phyloP scores from a whole-genome alignment of 768 basidiomycete genomes.

The Pleurotus sapidus region DNA sequence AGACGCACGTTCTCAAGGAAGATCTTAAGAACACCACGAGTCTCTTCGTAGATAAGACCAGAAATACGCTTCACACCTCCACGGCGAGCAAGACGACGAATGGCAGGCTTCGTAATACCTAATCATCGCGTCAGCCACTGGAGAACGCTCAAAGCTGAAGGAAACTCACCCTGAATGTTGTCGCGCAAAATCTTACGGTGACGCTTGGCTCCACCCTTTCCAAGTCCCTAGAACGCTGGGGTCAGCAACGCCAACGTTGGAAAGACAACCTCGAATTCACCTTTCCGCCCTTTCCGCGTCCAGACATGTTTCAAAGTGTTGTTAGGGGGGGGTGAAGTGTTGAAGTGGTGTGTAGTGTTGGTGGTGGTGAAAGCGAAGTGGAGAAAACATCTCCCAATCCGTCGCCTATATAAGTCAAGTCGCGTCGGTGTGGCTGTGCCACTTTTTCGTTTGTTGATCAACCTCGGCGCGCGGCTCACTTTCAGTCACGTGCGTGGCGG shows the following conservation, averaged over 20 bases:
- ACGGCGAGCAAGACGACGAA: constrained; percentile 87
- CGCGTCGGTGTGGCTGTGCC: constrained; percentile 25
- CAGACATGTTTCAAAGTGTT: constrained; percentile 50
- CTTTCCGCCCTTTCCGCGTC: constrained; percentile 86
- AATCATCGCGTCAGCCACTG: neutral
- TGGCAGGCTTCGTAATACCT: constrained; percentile 79
- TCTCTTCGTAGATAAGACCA: constrained; percentile 88
- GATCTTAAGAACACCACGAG: constrained; percentile 87
- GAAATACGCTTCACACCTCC: constrained; percentile 93
- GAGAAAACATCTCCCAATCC: constrained; percentile 14
- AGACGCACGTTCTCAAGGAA: constrained; percentile 71
- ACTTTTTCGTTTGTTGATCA: constrained; percentile 16
- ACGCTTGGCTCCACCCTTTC: constrained; percentile 82
- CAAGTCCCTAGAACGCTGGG: constrained; percentile 52
- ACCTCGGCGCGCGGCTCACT: constrained; percentile 6
- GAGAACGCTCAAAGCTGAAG: neutral
- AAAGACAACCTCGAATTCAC: constrained; percentile 17
- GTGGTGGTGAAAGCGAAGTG: constrained; percentile 4
- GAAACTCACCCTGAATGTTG: constrained; percentile 56
- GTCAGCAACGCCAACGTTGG: neutral
- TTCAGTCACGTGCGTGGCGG: constrained; percentile 17
- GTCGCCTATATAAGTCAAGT: constrained; percentile 14
- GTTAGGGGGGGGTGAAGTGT: neutral
- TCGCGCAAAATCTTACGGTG: constrained; percentile 83
- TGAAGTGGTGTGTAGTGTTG: constrained; percentile 4